Evolutionary conservation across 345 rosid species (phyloP).

Genomic region (Syzygium grande): DNA sequence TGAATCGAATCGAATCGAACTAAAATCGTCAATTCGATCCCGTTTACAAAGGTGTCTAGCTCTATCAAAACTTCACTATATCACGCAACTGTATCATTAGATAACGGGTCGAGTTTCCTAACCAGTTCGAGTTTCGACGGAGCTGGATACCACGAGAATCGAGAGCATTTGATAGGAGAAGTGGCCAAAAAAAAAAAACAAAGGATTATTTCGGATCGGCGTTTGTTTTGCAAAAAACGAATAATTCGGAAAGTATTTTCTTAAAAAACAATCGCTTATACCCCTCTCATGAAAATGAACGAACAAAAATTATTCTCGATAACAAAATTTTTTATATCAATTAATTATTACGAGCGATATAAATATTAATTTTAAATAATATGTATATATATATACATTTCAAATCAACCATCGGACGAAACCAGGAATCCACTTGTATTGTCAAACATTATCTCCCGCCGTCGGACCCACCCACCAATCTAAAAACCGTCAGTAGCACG

Average conservation of each 20-base stretch:
- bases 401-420: too few species aligned
- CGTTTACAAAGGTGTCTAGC: not conserved
- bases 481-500: not conserved
- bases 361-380: too few species aligned
- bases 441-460: not conserved
- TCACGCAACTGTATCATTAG: fast-evolving
- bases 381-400: too few species aligned
- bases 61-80: not conserved
- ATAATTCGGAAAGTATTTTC: too few species aligned
- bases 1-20: not conserved
- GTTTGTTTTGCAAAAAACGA: too few species aligned
- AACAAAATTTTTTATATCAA: too few species aligned
- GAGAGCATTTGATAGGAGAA: not conserved
- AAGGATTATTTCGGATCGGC: too few species aligned
- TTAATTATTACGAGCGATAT: fast-evolving
- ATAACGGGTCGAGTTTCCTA: fast-evolving
- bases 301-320: too few species aligned
- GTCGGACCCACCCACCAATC: not conserved
- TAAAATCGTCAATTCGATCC: not conserved
- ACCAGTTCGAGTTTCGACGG: not conserved
- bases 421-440: too few species aligned
- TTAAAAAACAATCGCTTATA: too few species aligned
- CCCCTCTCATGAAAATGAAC: too few species aligned
- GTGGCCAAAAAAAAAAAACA: too few species aligned
- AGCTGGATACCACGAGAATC: fast-evolving